Conservation (phyloP, 176 grass and related monocot genomes). For the Areca catechu region DNA sequence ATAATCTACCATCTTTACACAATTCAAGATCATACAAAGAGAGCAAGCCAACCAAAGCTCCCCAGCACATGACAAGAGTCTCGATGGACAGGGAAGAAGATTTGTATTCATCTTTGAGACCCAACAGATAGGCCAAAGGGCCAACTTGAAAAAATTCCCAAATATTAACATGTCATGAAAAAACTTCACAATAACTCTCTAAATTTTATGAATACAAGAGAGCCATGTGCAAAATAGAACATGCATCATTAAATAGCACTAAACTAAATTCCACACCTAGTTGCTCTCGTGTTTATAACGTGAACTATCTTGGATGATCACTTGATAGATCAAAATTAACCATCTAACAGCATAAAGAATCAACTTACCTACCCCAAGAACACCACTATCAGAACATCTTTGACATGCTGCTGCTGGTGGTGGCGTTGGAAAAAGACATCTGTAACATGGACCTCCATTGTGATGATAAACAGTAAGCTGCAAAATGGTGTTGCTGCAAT, state of each 20-base stretch:
- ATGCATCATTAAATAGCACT: conserved; percentile 6
- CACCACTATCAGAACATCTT: conserved; percentile 86
- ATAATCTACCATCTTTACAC: too few relatives aligned
- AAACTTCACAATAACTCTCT: too few relatives aligned
- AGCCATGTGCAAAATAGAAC: conserved; percentile 8
- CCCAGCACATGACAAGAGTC: too few relatives aligned
- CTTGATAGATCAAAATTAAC: not conserved
- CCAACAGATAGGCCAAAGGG: too few relatives aligned
- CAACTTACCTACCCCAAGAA: conserved; percentile 84
- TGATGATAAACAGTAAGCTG: conserved; percentile 92
- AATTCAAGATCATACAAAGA: too few relatives aligned
- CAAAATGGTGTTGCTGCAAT: conserved; percentile 5
- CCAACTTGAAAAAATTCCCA: too few relatives aligned
- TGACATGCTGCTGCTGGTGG: conserved; percentile 77
- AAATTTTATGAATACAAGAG: too few relatives aligned
- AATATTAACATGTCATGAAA: too few relatives aligned
- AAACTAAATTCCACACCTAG: too few relatives aligned
- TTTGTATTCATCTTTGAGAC: too few relatives aligned
- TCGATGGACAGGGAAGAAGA: too few relatives aligned
- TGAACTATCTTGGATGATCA: not conserved
- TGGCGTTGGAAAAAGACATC: conserved; percentile 87
- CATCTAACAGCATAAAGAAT: not conserved
- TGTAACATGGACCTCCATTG: conserved; percentile 91
- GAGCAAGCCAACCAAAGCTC: too few relatives aligned
- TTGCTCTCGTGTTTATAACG: not conserved